Conservation (phyloP, 164 flowering plant genomes). For the Nymphaea colorata region DNA sequence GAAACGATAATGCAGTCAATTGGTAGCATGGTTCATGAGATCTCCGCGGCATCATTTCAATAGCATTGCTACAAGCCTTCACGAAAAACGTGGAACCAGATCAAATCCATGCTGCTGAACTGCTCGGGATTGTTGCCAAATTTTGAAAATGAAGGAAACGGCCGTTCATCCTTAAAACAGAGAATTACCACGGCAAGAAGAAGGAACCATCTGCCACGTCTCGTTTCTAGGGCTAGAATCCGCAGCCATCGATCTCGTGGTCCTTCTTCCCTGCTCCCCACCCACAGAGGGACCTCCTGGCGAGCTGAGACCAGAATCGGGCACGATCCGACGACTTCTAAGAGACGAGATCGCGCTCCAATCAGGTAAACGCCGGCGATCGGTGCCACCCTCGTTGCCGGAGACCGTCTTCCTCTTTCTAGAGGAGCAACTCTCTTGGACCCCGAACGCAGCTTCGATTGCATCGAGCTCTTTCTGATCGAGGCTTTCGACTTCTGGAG, state of each 20-base stretch:
- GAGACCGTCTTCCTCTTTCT: not conserved
- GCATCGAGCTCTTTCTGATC: constrained; percentile 3
- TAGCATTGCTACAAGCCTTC: no score
- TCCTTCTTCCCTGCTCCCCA: not conserved
- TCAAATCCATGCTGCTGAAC: no score
- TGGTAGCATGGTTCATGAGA: no score
- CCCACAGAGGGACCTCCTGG: not conserved
- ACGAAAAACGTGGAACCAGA: no score
- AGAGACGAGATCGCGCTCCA: not conserved
- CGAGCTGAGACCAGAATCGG: not conserved
- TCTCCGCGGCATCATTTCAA: no score
- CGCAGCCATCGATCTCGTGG: not conserved
- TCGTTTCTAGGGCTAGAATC: not conserved
- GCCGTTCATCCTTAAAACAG: no score
- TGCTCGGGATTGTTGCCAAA: no score
- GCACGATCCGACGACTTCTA: not conserved
- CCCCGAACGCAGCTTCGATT: constrained; percentile 5
- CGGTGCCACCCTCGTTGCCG: not conserved
- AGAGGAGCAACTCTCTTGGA: constrained; percentile 1
- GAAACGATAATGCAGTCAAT: no score
- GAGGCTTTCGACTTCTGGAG: constrained; percentile 1
- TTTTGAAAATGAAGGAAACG: no score
- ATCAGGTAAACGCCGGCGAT: constrained; percentile 6
- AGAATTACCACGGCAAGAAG: constrained; percentile 6
- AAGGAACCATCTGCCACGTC: constrained; percentile 1